Percentiles rank a stretch among this genome's conserved stretches.
These are phyloP conservation scores for Coemansia sp. DNA, from an alignment of 192 early-diverging fungal species.

Conservation along the genomic window DNA sequence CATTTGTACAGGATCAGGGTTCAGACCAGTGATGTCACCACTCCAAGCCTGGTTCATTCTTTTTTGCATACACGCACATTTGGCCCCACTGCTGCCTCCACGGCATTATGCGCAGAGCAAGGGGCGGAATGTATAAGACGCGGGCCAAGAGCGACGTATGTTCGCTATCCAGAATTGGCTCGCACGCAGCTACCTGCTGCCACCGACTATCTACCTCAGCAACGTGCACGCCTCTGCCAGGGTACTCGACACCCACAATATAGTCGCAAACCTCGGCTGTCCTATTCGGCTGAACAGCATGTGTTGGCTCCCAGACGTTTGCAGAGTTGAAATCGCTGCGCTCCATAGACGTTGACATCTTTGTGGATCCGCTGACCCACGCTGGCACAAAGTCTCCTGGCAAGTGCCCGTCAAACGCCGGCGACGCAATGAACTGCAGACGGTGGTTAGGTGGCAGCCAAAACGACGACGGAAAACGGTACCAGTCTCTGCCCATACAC, in stretches of 20 bases:
- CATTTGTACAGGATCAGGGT: neutral
- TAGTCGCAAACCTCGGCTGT: conserved; percentile 21
- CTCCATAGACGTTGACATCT: conserved; percentile 10
- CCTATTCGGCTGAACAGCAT: conserved; percentile 5
- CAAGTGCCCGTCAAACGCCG: conserved; percentile 70
- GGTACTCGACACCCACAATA: conserved; percentile 19
- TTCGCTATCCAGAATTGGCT: conserved; percentile 23
- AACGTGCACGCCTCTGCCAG: neutral
- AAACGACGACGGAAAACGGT: conserved; percentile 90
- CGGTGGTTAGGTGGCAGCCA: conserved; percentile 73
- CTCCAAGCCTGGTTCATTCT: no score
- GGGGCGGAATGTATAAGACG: conserved; percentile 26
- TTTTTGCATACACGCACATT: conserved; percentile 15
- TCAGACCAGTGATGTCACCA: no score
- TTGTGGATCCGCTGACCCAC: conserved; percentile 7
- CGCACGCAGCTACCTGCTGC: conserved; percentile 16
- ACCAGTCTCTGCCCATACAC: conserved; percentile 95
- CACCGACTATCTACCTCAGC: neutral
- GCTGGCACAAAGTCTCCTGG: conserved; percentile 69
- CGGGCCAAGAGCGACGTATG: conserved; percentile 12
- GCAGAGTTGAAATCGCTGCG: conserved; percentile 33
- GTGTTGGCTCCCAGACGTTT: conserved; percentile 36
- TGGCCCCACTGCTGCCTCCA: conserved; percentile 24
- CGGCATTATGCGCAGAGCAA: neutral
- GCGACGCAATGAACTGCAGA: conserved; percentile 65